A percentile compares a stretch with the other conserved stretches of the same genome.
These are phyloP conservation scores for Penicillium palitans DNA, from an alignment of 2,329 filamentous ascomycete genomes.

Conservation along the genomic window DNA sequence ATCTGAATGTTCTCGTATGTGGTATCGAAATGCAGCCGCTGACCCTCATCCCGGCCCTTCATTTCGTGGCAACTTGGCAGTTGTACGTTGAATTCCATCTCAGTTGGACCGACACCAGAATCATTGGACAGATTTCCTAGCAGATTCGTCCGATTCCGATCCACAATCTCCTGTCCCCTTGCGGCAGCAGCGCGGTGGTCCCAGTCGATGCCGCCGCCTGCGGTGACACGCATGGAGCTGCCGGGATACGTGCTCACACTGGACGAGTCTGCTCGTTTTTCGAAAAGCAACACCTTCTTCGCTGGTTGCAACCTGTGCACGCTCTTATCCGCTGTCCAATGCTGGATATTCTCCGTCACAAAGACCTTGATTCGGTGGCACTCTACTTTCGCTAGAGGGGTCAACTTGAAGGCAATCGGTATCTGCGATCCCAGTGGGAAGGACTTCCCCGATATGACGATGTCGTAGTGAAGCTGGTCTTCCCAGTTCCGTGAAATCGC, in stretches of 20 bases:
- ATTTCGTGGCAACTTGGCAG: slow-evolving; percentile 85
- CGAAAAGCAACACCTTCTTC: slow-evolving; percentile 80
- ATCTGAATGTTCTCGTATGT: slow-evolving; percentile 94
- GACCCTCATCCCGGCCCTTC: slow-evolving; percentile 65
- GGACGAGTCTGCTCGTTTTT: slow-evolving; percentile 79
- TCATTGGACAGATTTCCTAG: slow-evolving; percentile 78
- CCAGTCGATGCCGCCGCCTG: slow-evolving; percentile 76
- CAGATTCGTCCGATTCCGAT: slow-evolving; percentile 64
- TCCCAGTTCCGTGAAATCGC: slow-evolving; percentile 94
- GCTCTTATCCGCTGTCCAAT: slow-evolving; percentile 81
- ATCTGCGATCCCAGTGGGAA: slow-evolving; percentile 86
- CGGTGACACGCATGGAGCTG: slow-evolving; percentile 73
- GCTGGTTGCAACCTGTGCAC: slow-evolving; percentile 83
- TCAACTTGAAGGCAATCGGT: slow-evolving; percentile 91
- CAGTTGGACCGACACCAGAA: slow-evolving; percentile 77
- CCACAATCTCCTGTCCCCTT: slow-evolving; percentile 55
- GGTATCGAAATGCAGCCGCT: slow-evolving; percentile 80
- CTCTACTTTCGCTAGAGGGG: slow-evolving; percentile 87
- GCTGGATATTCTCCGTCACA: slow-evolving; percentile 86
- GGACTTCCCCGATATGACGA: slow-evolving; percentile 92
- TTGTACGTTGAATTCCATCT: slow-evolving; percentile 93
- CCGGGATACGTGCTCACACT: slow-evolving; percentile 71
- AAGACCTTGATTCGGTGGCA: slow-evolving; percentile 91
- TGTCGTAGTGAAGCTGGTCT: slow-evolving; percentile 92
- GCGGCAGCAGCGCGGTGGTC: slow-evolving; percentile 59